Evolutionary conservation across 2,329 filamentous ascomycete species (phyloP).

Genomic region (Stenocarpella maydis): DNA sequence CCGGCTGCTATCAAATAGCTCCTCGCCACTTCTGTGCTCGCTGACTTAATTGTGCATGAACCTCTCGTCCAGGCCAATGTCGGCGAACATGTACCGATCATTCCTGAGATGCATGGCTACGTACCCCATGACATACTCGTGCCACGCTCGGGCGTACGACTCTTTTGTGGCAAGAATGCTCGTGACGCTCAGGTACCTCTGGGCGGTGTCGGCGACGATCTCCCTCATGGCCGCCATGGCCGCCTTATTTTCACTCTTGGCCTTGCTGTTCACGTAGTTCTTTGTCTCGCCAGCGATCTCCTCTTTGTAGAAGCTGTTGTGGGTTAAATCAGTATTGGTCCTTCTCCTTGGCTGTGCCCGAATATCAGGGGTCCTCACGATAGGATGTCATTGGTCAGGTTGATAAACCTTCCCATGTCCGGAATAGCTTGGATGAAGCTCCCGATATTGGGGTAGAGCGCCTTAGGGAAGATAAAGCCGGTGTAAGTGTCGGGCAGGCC

Average conservation of each 20-base stretch:
- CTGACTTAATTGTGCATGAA: conserved; percentile 1
- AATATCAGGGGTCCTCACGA: conserved; percentile 38
- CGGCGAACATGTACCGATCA: conserved; percentile 34
- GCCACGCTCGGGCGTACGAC: conserved; percentile 38
- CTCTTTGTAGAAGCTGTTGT: conserved; percentile 43
- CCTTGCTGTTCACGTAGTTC: conserved; percentile 42
- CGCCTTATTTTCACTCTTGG: conserved; percentile 22
- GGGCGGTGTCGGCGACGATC: conserved; percentile 32
- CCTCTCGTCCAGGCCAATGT: conserved; percentile 28
- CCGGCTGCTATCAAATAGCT: background rate
- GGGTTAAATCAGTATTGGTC: background rate
- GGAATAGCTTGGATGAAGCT: conserved; percentile 41
- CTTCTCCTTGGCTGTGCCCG: background rate
- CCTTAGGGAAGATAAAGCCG: conserved; percentile 42
- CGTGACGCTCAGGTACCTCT: conserved; percentile 36
- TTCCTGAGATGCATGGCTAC: conserved; percentile 37
- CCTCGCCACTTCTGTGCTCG: background rate
- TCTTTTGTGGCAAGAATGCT: conserved; percentile 37
- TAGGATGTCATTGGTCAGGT: conserved; percentile 42
- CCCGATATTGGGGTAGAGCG: conserved; percentile 40
- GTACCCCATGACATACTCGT: conserved; percentile 41
- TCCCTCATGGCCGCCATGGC: conserved; percentile 9
- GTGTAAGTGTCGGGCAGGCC: conserved; percentile 42
- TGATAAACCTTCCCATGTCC: conserved; percentile 42
- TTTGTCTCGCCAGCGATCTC: conserved; percentile 40